Conservation (phyloP, 257 asterid species). For the Salvia rosmarinus region DNA sequence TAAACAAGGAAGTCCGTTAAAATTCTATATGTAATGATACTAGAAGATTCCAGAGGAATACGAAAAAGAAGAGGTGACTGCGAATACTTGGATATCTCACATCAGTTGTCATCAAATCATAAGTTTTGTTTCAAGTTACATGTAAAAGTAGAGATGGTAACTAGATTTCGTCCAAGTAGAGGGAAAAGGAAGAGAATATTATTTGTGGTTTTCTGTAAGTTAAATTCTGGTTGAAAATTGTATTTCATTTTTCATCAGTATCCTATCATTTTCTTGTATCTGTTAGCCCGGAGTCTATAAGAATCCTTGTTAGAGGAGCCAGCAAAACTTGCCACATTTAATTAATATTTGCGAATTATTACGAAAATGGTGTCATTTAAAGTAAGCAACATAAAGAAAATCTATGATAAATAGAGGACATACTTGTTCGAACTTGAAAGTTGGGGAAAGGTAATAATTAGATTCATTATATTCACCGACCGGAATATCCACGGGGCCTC, state of each 20-base stretch:
- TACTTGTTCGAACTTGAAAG: constrained; percentile 95
- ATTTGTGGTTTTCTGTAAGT: not conserved
- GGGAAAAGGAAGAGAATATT: not conserved
- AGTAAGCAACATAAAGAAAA: constrained; percentile 22
- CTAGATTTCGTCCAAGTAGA: not conserved
- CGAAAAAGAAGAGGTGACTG: constrained; percentile 12
- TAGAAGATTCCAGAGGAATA: constrained; percentile 1
- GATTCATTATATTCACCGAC: constrained; percentile 69
- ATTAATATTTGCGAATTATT: not conserved
- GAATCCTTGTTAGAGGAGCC: constrained; percentile 16
- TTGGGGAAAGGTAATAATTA: constrained; percentile 76
- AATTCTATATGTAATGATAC: not conserved
- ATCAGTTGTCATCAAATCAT: not conserved
- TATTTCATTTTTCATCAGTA: constrained; percentile 8
- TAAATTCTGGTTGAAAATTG: not conserved
- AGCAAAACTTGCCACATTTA: constrained; percentile 16
- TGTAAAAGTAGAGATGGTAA: not conserved
- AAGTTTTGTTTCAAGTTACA: not conserved
- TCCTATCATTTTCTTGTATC: constrained; percentile 7
- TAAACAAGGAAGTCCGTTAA: not conserved
- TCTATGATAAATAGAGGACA: constrained; percentile 30
- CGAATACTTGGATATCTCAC: constrained; percentile 7
- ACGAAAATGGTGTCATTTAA: not conserved
- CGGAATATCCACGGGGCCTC: constrained; percentile 93
- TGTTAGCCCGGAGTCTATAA: not conserved